These are phyloP conservation scores for Curvularia spicifera DNA, from an alignment of 2,329 filamentous ascomycete species.

Conservation along the genomic window DNA sequence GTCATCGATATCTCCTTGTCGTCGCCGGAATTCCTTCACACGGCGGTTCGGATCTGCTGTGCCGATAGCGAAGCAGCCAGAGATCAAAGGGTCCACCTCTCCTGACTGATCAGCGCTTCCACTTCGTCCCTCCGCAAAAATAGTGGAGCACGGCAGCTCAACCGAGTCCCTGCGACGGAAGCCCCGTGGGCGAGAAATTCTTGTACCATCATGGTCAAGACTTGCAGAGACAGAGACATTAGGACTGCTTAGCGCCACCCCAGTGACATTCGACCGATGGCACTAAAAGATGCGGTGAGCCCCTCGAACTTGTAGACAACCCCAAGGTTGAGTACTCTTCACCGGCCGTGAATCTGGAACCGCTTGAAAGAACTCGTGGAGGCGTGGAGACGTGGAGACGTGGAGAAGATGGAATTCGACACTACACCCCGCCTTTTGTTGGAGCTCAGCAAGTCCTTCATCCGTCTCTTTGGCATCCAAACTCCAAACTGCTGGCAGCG, in stretches of 20 bases:
- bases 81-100: constrained; percentile 19
- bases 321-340: neutral
- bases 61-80: constrained; percentile 10
- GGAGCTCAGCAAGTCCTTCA: neutral
- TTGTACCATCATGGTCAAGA: constrained; percentile 4
- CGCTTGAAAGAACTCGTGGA: constrained; percentile 14
- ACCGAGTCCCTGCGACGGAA: constrained; percentile 16
- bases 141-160: constrained; percentile 26
- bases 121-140: constrained; percentile 21
- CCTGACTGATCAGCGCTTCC: constrained; percentile 8
- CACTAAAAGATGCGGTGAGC: constrained; percentile 9
- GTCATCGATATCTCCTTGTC: neutral
- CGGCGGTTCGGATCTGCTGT: constrained; percentile 8
- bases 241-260: constrained; percentile 9
- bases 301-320: neutral
- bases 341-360: constrained; percentile 1
- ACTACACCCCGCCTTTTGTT: constrained; percentile 6
- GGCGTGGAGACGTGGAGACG: constrained; percentile 16
- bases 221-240: constrained; percentile 4
- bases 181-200: constrained; percentile 17
- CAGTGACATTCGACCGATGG: constrained; percentile 1
- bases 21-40: neutral
- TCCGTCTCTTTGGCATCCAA: constrained; percentile 13
- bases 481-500: constrained; percentile 5
- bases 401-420: constrained; percentile 9